Evolutionary conservation across 2,329 filamentous ascomycete genomes (phyloP), one percentile per base, ranked within the genome.

Genomic region (Tolypocladium endophyticum): DNA sequence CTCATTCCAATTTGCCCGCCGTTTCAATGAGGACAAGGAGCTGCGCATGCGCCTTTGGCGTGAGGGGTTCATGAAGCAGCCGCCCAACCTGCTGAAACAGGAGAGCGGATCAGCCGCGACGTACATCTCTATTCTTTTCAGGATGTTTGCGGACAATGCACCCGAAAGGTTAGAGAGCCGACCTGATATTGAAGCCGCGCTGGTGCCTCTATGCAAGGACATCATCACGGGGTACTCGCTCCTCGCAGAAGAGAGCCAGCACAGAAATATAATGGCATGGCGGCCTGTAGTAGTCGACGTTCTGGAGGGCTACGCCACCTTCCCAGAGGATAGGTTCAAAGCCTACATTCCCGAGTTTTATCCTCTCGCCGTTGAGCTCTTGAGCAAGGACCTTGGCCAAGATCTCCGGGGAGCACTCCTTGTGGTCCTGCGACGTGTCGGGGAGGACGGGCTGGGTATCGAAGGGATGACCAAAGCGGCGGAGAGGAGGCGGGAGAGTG

Each of bases 31-130:
- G 64, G 92, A 99, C 76, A 96, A 96, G 74, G 94, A 97, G 65
- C 80, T 99, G 43, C 87, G 94, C 54, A 96, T 96, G 82, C 86
- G 90, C 23, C 81, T 99, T 23, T 99, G 95, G 91, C 83, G 92
- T 57, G 94, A 99, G 72, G 94, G 95, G 0, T 99, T 99, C 80
- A 99, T 99, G 94, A 96, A 96, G 76, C 94, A 99, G 71, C 93
- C 94, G 20, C 94, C 94, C 3, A 99, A 99, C 69, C 80, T 99
- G 16, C 82, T 99, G 36, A 99, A 99, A 77, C 94, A 99, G 72
- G 94, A 99, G 76, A 90, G 86, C 62, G 93, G 94, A 47, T 90
- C 88, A 59, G 94, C 94, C 0, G 90, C 90, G 2, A 97, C 95
- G 1, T 99, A 99, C 72, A 91, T 99, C 41, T 89, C 89, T 62